Evolutionary conservation across 768 basidiomycete genomes (phyloP).

Genomic region (Rhodosporidiobolus sp.): DNA sequence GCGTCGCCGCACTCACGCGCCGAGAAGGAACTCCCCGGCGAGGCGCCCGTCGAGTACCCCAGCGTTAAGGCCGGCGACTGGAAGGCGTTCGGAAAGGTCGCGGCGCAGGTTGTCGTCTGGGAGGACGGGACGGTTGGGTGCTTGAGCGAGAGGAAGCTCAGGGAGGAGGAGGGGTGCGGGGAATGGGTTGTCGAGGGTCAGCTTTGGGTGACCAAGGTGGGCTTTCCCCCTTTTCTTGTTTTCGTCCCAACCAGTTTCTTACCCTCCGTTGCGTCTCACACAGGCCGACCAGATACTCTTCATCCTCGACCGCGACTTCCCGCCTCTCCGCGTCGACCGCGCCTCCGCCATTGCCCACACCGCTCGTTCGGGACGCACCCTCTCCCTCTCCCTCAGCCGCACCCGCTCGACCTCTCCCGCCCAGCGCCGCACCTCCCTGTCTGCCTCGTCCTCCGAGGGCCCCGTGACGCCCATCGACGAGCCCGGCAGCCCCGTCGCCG

Average conservation of each 20-base stretch:
- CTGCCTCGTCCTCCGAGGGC: background rate
- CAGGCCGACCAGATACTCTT: constrained; percentile 8
- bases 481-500: background rate
- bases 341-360: no score
- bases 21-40: background rate
- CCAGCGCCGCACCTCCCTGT: background rate
- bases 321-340: constrained; percentile 3
- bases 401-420: background rate
- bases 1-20: background rate
- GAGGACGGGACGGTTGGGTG: constrained; percentile 1
- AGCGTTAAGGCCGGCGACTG: constrained; percentile 21
- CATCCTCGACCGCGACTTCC: constrained; percentile 4
- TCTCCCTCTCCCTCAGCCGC: background rate
- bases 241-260: no score
- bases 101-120: constrained; percentile 16
- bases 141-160: background rate
- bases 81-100: constrained; percentile 19
- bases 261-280: background rate
- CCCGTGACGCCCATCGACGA: no score
- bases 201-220: constrained; percentile 27
- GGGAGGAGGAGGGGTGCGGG: background rate
- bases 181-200: constrained; percentile 14
- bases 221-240: background rate
- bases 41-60: background rate
- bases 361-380: background rate